These are phyloP conservation scores for Phialophora macrospora DNA, from an alignment of 2,329 filamentous ascomycete genomes.

Conservation along the genomic window DNA sequence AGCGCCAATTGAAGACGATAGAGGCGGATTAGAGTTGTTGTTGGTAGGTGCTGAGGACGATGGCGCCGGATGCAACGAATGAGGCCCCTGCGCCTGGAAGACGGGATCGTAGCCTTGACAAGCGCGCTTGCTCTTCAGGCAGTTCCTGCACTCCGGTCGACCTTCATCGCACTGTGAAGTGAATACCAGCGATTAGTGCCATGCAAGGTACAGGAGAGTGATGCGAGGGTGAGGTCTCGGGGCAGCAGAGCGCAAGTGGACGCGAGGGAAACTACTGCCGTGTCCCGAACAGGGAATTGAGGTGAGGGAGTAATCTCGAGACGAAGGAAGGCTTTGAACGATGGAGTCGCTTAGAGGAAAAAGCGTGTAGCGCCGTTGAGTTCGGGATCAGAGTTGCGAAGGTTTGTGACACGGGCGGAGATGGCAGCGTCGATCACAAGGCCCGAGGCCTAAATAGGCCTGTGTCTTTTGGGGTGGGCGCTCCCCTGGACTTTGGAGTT, in stretches of 20 bases:
- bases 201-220: conserved; percentile 15
- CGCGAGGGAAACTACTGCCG: conserved; percentile 24
- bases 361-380: conserved; percentile 25
- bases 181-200: conserved; percentile 24
- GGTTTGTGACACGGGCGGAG: conserved; percentile 31
- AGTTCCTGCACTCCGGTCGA: conserved; percentile 82
- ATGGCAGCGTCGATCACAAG: conserved; percentile 28
- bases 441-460: conserved; percentile 20
- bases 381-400: conserved; percentile 19
- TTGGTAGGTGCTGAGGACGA: conserved; percentile 47
- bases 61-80: conserved; percentile 57
- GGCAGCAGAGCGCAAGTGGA: conserved; percentile 10
- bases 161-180: conserved; percentile 84
- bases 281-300: conserved; percentile 9
- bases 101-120: conserved; percentile 71
- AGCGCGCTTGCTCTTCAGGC: conserved; percentile 70
- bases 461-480: conserved; percentile 13
- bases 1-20: conserved; percentile 34
- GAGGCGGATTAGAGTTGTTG: conserved; percentile 43
- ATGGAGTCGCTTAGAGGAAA: conserved; percentile 24
- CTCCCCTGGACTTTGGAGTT: conserved; percentile 18
- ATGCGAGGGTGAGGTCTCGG: neutral
- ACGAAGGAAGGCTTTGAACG: conserved; percentile 18
- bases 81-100: conserved; percentile 68
- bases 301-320: conserved; percentile 21